Conservation (phyloP, 2,329 filamentous ascomycete genomes). For the Trichophyton rubrum region DNA sequence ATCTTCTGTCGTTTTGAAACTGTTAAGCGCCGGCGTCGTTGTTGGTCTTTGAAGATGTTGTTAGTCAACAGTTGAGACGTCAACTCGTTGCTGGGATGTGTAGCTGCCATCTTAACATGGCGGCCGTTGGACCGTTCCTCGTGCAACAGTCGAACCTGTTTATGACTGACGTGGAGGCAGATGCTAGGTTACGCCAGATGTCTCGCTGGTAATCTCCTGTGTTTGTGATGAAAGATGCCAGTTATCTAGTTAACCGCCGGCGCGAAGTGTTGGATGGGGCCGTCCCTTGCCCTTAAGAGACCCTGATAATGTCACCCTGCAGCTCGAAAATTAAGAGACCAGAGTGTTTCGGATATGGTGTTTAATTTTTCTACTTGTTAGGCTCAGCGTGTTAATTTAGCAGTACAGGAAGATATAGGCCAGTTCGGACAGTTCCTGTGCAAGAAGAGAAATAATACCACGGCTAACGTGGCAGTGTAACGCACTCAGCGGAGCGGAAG, state of each 20-base stretch:
- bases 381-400: background rate
- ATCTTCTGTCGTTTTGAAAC: background rate
- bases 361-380: background rate
- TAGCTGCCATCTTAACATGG: too few relatives aligned
- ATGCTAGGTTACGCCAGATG: background rate
- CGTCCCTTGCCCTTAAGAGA: background rate
- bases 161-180: background rate
- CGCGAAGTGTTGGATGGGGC: background rate
- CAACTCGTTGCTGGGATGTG: background rate
- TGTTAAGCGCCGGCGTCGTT: background rate
- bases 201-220: background rate
- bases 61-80: background rate
- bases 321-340: background rate
- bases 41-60: background rate
- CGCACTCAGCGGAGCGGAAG: background rate
- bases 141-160: background rate
- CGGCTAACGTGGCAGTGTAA: background rate
- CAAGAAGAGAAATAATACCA: background rate
- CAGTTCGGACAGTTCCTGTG: background rate
- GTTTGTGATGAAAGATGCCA: background rate
- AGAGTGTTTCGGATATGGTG: background rate
- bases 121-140: background rate
- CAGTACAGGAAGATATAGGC: background rate
- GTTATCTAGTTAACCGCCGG: background rate
- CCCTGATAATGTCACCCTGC: background rate